These are phyloP conservation scores for Cucumis variabilis DNA, from an alignment of 331 rosid species.

Conservation along the genomic window DNA sequence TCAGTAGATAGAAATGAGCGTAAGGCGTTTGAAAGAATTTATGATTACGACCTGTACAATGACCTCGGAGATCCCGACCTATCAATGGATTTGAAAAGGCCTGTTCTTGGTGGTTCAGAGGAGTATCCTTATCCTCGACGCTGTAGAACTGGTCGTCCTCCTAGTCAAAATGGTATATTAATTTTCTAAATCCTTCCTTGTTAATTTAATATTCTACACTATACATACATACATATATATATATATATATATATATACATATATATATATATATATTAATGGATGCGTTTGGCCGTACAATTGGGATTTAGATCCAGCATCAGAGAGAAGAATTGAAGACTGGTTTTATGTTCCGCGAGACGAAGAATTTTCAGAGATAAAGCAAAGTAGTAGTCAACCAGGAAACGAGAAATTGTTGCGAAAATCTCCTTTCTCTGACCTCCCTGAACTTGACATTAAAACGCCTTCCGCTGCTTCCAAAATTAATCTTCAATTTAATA, in stretches of 20 bases:
- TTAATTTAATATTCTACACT: too few species aligned
- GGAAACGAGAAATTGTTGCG: background rate
- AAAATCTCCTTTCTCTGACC: background rate
- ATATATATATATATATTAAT: too few species aligned
- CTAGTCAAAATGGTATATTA: background rate
- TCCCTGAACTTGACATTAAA: background rate
- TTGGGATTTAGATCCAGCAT: background rate
- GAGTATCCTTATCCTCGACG: background rate
- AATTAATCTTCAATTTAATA: background rate
- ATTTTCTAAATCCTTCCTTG: too few species aligned
- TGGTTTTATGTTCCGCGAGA: background rate
- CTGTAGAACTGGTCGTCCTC: constrained; percentile 8
- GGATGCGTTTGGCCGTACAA: background rate
- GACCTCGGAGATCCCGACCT: background rate
- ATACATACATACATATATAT: too few species aligned
- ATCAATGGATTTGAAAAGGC: background rate
- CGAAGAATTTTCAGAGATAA: background rate
- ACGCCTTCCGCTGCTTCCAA: background rate
- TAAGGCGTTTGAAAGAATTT: background rate
- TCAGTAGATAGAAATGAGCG: background rate
- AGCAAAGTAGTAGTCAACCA: background rate
- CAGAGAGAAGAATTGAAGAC: background rate
- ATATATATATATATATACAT: too few species aligned
- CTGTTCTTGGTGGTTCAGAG: constrained; percentile 4
- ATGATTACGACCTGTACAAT: background rate